Percentiles rank a stretch among this genome's conserved stretches.
Conservation (phyloP, 169 alveolate genomes). For the Eimeria acervulina region DNA sequence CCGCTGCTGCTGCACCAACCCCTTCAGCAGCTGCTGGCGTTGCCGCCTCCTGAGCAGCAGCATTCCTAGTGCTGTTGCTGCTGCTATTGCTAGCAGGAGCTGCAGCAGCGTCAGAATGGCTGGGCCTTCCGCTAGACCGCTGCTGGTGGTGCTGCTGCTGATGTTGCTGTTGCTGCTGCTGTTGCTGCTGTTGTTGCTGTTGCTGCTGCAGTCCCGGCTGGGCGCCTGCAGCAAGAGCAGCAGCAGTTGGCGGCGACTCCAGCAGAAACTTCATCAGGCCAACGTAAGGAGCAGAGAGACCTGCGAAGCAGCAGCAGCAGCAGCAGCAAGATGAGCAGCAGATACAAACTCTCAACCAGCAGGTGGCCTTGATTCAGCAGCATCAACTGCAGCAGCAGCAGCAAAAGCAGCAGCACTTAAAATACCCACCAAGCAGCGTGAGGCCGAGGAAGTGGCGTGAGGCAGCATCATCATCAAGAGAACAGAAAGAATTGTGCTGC, state of each 20-base stretch:
- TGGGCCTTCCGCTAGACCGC: not conserved
- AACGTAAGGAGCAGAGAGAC: not conserved
- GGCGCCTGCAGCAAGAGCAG: constrained; percentile 24
- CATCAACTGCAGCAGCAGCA: not conserved
- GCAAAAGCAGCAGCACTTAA: constrained; percentile 17
- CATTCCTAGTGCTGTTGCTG: not conserved
- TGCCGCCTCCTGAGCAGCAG: not conserved
- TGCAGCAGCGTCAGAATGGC: not conserved
- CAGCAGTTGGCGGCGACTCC: constrained; percentile 74
- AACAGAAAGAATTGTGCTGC: not conserved
- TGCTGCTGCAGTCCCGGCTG: not conserved
- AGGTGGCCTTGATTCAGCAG: not conserved
- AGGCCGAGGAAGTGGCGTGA: constrained; percentile 31
- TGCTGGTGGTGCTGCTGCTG: constrained; percentile 19
- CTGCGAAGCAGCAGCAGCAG: not conserved
- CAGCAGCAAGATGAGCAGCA: not conserved
- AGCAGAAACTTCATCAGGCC: constrained; percentile 76
- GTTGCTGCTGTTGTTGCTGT: not conserved
- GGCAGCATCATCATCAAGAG: constrained; percentile 12
- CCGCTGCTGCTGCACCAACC: not conserved
- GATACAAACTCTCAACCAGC: not conserved
- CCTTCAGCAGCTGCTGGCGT: constrained; percentile 43
- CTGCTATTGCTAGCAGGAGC: constrained; percentile 50
- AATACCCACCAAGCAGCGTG: constrained; percentile 11
- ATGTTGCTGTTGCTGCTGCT: not conserved